These are phyloP conservation scores for Fusarium anthophilum DNA, from an alignment of 2,329 filamentous ascomycete species.

Conservation along the genomic window DNA sequence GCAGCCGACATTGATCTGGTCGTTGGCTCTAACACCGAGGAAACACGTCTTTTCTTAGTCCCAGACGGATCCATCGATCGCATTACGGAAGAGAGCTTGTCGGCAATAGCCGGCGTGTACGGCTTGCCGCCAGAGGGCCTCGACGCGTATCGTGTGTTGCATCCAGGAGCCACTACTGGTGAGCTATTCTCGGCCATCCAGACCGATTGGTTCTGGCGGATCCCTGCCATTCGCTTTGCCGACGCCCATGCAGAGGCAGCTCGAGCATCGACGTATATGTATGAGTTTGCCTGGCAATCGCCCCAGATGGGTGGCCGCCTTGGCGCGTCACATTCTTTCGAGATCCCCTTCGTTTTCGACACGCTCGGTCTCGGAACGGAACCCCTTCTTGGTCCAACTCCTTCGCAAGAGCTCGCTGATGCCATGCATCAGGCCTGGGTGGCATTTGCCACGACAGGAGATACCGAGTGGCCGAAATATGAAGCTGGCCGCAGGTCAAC, in stretches of 20 bases:
- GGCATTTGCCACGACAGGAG: not conserved
- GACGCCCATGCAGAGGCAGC: not conserved
- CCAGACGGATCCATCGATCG: not conserved
- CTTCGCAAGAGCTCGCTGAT: rapidly evolving
- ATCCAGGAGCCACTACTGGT: not conserved
- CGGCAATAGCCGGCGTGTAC: not conserved
- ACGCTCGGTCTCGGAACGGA: not conserved
- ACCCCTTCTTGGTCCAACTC: not conserved
- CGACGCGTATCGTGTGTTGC: not conserved
- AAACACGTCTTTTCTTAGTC: not conserved
- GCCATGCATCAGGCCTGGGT: not conserved
- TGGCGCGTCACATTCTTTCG: not conserved
- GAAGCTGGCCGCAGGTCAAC: not conserved
- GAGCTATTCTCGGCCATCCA: not conserved
- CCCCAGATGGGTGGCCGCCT: not conserved
- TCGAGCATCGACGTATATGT: not conserved
- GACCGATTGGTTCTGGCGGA: not conserved
- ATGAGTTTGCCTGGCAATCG: not conserved
- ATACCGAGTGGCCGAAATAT: not conserved
- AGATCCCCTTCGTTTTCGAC: not conserved
- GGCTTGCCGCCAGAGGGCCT: not conserved
- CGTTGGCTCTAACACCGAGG: not conserved
- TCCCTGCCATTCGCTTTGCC: not conserved
- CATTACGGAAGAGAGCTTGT: not conserved
- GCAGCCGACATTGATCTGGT: not conserved